Base-by-base conservation (phyloP, 202 grass and related monocot species). In the Setaria italica region DNA sequence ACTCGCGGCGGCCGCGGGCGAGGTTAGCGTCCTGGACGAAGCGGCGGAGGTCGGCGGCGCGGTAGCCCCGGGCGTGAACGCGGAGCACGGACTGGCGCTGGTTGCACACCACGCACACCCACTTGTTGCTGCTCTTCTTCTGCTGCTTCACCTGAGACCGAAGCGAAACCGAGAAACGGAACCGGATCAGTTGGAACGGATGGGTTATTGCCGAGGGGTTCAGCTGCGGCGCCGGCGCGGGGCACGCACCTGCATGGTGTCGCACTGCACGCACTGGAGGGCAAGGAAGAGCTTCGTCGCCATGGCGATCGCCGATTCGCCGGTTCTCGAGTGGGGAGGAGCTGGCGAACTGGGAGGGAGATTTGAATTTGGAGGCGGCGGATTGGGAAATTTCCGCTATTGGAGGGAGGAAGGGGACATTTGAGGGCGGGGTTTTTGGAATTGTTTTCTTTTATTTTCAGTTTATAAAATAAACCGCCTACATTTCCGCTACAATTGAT, bases 1-100 rank as follows among this genome's bases (percentile, higher is more conserved):
- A 21, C 68, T 58, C 62, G 14, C 76, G 70, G 54, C 75, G 76
- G 70, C 80, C 80, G 53, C 91, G 89, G 3, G 95, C 80, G 77
- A 95, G 87, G 91, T 95, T 98, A 55, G 89, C 90, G 5, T 79
- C 88, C 87, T 98, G 95, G 57, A 98, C 93, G 80, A 92, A 98
- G 46, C 74, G 70, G 84, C 91, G 95, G 72, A 98, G 51, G 21
- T 98, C 95, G n/a, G 86, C 85, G 34, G 95, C 93, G 59, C 81
- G 77, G 77, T 87, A 78, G 34, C 95, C 91, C 62, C 72, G 70
- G 46, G 91, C 89, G 59, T 94, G 82, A 84, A 98, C 72, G 65
- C 78, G 83, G 67, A 89, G 82, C 66, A 92, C 81, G 37, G 93
- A 92, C 89, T 98, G 93, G 64, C 88, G 81, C 83, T 92, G 86